Conservation (phyloP, 345 rosid genomes). For the Hibiscus tridactylites region DNA sequence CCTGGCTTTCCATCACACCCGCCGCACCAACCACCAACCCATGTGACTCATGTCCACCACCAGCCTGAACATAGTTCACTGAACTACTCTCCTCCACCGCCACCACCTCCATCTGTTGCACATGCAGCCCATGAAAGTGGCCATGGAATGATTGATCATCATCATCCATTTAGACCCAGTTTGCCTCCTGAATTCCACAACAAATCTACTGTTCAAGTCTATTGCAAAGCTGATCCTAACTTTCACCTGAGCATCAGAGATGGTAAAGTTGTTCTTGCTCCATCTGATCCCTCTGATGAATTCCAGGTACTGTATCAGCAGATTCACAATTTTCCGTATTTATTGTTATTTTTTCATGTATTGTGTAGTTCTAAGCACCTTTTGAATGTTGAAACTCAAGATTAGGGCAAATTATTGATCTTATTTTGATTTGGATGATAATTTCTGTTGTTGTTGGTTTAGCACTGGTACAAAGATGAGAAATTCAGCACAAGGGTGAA, state of each 20-base stretch:
- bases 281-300: slow-evolving; percentile 43
- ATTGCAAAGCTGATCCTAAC: slow-evolving; percentile 52
- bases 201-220: slow-evolving; percentile 47
- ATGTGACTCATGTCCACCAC: slow-evolving; percentile 36
- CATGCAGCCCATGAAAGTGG: slow-evolving; percentile 33
- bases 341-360: neutral
- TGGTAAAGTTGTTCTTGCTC: slow-evolving; percentile 56
- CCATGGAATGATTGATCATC: slow-evolving; percentile 12
- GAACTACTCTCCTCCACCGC: neutral
- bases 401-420: neutral
- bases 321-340: neutral
- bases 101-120: neutral
- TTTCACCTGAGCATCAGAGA: slow-evolving; percentile 51
- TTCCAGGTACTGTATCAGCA: slow-evolving; percentile 35
- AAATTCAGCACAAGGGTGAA: slow-evolving; percentile 72
- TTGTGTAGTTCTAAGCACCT: neutral
- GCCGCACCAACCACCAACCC: slow-evolving; percentile 11
- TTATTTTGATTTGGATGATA: slow-evolving; percentile 3
- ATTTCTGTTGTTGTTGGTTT: slow-evolving; percentile 16
- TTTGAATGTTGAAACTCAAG: neutral
- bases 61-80: slow-evolving; percentile 10
- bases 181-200: slow-evolving; percentile 36
- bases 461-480: no score
- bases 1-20: slow-evolving; percentile 13
- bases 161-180: slow-evolving; percentile 30